Base-by-base conservation (phyloP, 345 rosid species). In the Syzygium aqueum region DNA sequence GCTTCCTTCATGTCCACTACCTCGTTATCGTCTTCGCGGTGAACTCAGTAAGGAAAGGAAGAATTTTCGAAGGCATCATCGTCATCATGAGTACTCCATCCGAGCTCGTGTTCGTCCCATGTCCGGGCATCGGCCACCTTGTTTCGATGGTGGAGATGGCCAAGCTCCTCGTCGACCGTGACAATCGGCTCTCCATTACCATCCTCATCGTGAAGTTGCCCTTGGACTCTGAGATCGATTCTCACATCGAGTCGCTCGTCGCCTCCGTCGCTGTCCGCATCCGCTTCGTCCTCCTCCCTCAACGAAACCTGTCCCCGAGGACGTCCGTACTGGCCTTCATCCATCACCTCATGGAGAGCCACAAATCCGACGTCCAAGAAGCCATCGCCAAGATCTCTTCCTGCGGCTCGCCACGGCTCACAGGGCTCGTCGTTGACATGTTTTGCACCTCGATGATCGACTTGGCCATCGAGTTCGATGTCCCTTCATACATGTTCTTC, bases 361-460 rank as follows among this genome's bases (percentile, higher is more conserved):
- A 91, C 63, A 92, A 88, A 33, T 86, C 88, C 51, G 89, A 77
- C 27, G 89, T 93, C 46, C 89, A 22, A 51, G 87, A 91, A 49
- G 92, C 88, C 6, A 90, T 88, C 10, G 65, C 90, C 7, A 50
- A 90, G 37, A 88, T 91, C 84, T 21, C 22, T 11, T 49, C 67
- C 17, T 15, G 19, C 21, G 19, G 54, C 86, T 63, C 51, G 89
- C 88, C 65, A 61, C 92, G 3, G 87, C 93, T 95, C 12, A 93
- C 92, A 9, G 94, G 96, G 52, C 51, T 94, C 73, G 92, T 95
- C 49, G 63, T 93, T 11, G 97, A 92, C 89, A 87, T 95, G 93
- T 91, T 93, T 53, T 93, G 92, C 87, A 91, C 89, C 12, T 11
- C 85, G 9, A 90, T 93, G 91, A 91, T 94, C 2, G 95, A 95